These are phyloP conservation scores for Brettanomyces anomalus DNA, from an alignment of 805 yeast genomes.

Conservation along the genomic window DNA sequence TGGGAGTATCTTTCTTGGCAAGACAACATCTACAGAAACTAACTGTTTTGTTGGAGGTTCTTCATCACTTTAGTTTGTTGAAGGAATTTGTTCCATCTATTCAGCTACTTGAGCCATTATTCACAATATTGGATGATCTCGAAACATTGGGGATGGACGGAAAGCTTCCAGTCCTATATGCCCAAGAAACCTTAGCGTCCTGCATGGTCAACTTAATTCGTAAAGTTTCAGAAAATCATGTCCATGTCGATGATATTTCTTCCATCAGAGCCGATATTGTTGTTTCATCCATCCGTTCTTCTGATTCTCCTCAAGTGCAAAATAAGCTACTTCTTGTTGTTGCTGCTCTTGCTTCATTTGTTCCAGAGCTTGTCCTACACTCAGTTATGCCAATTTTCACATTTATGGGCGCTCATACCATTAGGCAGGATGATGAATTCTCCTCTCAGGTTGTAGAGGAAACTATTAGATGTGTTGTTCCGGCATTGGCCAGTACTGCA, in stretches of 20 bases:
- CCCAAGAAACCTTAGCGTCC: slow-evolving; percentile 83
- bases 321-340: slow-evolving; percentile 78
- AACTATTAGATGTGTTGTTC: slow-evolving; percentile 82
- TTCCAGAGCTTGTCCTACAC: slow-evolving; percentile 87
- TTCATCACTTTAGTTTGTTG: slow-evolving; percentile 40
- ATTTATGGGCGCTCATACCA: slow-evolving; percentile 96
- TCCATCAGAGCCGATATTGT: slow-evolving; percentile 81
- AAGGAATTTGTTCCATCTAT: slow-evolving; percentile 18
- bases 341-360: slow-evolving; percentile 77
- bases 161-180: slow-evolving; percentile 79
- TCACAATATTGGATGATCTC: slow-evolving; percentile 60
- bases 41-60: slow-evolving; percentile 69
- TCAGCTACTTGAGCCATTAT: slow-evolving; percentile 32
- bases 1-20: slow-evolving; percentile 66
- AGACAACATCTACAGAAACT: slow-evolving; percentile 68
- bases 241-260: slow-evolving; percentile 42
- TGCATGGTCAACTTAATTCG: slow-evolving; percentile 70
- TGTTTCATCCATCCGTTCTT: slow-evolving; percentile 82
- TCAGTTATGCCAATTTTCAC: slow-evolving; percentile 99
- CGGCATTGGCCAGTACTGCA: slow-evolving; percentile 60
- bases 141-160: slow-evolving; percentile 88
- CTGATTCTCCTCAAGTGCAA: slow-evolving; percentile 91
- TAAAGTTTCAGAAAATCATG: slow-evolving; percentile 33
- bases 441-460: slow-evolving; percentile 88
- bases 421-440: slow-evolving; percentile 94